Evolutionary conservation across 805 yeast species (phyloP), one percentile per base, ranked within the genome.

Genomic region (Cyberlindnera mycetangii): DNA sequence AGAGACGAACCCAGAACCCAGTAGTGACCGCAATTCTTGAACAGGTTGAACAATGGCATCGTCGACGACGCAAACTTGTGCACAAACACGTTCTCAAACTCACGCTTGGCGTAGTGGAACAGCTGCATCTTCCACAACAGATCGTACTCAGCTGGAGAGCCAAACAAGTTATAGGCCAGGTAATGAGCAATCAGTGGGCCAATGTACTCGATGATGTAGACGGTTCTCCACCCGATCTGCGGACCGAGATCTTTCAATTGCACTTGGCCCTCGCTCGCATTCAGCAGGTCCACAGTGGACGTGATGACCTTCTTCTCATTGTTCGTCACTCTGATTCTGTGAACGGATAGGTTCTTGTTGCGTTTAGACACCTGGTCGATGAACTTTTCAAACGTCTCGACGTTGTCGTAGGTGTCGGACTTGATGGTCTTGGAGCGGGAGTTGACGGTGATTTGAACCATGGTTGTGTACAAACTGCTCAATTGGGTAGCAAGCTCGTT

Each of bases 201-300:
- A 15, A 86, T 55, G 62, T 93, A 93, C 68, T 93, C 99, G 51
- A 88, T 69, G 41, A 88, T 55, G 60, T 82, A 93, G n/a, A 92
- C 98, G 3, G 89, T 76, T 67, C 85, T 78, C 97, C 97, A 93
- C 5, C 83, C 81, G 47, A 93, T 79, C 67, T 93, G 99, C 1
- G 90, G 89, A 17, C 99, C 99, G 49, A 92, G 71, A 60, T 92
- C 99, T 64, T 92, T 90, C 44, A 85, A 85, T 51, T 68, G 77
- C 12, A 89, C 71, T 10, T 63, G 67, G 18, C 50, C 32, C 17
- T 16, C 25, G n/a, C 15, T 39, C 11, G 58, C 52, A 33, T 53
- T 19, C 7, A 51, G 17, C 15, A 48, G 33, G 12, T 51, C 55
- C 7, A 49, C 43, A 12, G 47, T 47, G 2, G 52, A 18, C 10